A percentile compares a stretch with the other conserved stretches of the same genome.
Evolutionary conservation across 225 moss, liverwort and hornwort species (phyloP).

Genomic region (Physcomitrellopsis africana): DNA sequence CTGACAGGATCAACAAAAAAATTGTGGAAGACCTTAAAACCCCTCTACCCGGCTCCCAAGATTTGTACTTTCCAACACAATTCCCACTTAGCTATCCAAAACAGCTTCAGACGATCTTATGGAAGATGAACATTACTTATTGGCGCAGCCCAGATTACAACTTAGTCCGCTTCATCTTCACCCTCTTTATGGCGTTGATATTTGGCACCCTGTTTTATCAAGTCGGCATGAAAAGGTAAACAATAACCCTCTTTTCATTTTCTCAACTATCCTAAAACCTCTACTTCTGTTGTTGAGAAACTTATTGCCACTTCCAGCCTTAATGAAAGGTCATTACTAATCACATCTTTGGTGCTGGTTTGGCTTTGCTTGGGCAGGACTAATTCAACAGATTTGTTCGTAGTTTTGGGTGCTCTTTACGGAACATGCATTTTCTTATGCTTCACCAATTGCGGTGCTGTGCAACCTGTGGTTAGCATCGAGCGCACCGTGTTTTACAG

Average conservation of each 20-base stretch:
- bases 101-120: constrained; percentile 47
- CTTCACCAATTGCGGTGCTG: constrained; percentile 51
- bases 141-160: constrained; percentile 67
- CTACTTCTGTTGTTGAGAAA: neutral
- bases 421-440: constrained; percentile 53
- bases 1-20: constrained; percentile 42
- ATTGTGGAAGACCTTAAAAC: constrained; percentile 42
- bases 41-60: constrained; percentile 35
- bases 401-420: constrained; percentile 46
- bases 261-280: neutral
- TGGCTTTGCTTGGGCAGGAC: constrained; percentile 16
- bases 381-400: constrained; percentile 33
- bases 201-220: constrained; percentile 57
- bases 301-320: neutral
- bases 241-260: neutral
- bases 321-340: neutral
- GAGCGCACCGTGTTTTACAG: constrained; percentile 62
- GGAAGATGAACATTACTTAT: constrained; percentile 57
- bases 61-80: constrained; percentile 46
- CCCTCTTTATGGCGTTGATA: constrained; percentile 37
- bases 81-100: constrained; percentile 35
- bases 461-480: constrained; percentile 61
- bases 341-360: neutral
- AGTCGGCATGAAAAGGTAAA: constrained; percentile 44
- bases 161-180: constrained; percentile 49